Conservation (phyloP, 2,329 filamentous ascomycete species). For the Cryoendolithus antarcticus region DNA sequence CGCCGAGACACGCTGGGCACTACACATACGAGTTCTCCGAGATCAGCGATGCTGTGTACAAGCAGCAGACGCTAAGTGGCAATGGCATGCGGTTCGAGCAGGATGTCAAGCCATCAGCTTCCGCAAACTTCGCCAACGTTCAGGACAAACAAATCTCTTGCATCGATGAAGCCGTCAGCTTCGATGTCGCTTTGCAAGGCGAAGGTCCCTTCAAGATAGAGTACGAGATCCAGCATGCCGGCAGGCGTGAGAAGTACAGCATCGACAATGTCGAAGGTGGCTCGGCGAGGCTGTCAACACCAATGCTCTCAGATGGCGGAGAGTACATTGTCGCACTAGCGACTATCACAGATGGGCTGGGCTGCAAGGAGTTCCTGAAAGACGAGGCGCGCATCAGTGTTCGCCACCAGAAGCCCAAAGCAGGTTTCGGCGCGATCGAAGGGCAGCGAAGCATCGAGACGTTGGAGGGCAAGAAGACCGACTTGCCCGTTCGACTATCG, state of each 20-base stretch:
- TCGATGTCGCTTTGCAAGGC: constrained; percentile 64
- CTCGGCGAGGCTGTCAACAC: constrained; percentile 61
- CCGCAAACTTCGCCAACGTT: constrained; percentile 53
- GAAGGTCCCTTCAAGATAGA: constrained; percentile 81
- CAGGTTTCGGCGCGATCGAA: constrained; percentile 73
- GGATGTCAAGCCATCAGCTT: constrained; percentile 84
- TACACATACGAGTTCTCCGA: constrained; percentile 78
- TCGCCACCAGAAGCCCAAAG: constrained; percentile 76
- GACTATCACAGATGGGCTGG: constrained; percentile 73
- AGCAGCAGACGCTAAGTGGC: constrained; percentile 48
- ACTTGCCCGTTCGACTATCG: constrained; percentile 70
- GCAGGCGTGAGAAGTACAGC: constrained; percentile 62
- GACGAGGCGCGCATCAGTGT: constrained; percentile 78
- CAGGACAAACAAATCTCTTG: constrained; percentile 55
- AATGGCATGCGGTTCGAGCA: constrained; percentile 59
- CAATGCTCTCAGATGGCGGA: constrained; percentile 63
- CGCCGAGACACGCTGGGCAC: constrained; percentile 66
- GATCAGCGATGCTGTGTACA: constrained; percentile 75
- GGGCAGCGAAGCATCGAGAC: constrained; percentile 63
- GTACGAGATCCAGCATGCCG: constrained; percentile 85
- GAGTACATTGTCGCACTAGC: constrained; percentile 81
- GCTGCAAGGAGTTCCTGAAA: constrained; percentile 75
- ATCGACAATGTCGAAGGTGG: constrained; percentile 50
- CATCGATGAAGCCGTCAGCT: constrained; percentile 65
- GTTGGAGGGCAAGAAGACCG: constrained; percentile 61